phyloP scores from a whole-genome alignment of 2,329 filamentous ascomycete species.

The Zalaria sp. region DNA sequence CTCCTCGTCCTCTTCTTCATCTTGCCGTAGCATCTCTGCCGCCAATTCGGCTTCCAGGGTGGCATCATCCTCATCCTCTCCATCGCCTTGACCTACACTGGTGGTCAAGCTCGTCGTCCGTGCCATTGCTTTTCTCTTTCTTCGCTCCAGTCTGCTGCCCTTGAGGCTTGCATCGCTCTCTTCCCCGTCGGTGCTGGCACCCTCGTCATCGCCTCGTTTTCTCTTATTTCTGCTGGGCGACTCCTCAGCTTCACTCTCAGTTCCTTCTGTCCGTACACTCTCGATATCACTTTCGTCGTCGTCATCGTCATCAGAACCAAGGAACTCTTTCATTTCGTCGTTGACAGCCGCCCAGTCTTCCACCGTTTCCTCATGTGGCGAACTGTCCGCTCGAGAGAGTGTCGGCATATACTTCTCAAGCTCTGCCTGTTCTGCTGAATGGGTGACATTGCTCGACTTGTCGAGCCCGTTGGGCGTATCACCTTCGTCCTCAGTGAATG shows the following conservation, averaged over 20 bases:
- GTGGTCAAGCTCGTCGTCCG: slow-evolving; percentile 33
- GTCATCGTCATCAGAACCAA: slow-evolving; percentile 42
- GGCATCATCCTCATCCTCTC: slow-evolving; percentile 23
- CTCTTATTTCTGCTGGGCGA: slow-evolving; percentile 15
- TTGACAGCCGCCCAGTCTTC: slow-evolving; percentile 37
- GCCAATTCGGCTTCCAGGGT: slow-evolving; percentile 44
- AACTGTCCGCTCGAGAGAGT: slow-evolving; percentile 21
- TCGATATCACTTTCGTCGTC: slow-evolving; percentile 34
- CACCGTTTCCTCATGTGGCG: slow-evolving; percentile 15
- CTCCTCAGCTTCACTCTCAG: slow-evolving; percentile 11
- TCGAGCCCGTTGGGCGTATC: slow-evolving; percentile 11
- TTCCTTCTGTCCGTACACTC: slow-evolving; percentile 13
- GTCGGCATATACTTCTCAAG: slow-evolving; percentile 35
- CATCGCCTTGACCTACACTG: slow-evolving; percentile 23
- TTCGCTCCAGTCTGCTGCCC: slow-evolving; percentile 28
- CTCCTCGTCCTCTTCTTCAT: slow-evolving; percentile 21
- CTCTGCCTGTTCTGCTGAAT: slow-evolving; percentile 9
- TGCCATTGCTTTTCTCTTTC: slow-evolving; percentile 33
- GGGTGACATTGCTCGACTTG: slow-evolving; percentile 12
- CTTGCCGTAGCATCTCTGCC: slow-evolving; percentile 24
- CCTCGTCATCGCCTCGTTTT: slow-evolving; percentile 20
- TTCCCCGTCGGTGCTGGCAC: slow-evolving; percentile 22
- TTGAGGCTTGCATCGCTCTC: slow-evolving; percentile 23
- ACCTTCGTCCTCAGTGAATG: slow-evolving; percentile 23
- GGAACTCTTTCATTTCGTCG: slow-evolving; percentile 62